A percentile compares a stretch with the other conserved stretches of the same genome.
These are phyloP conservation scores for Spencermartinsiella ligniputridi DNA, from an alignment of 1,139 yeast species.

Conservation along the genomic window DNA sequence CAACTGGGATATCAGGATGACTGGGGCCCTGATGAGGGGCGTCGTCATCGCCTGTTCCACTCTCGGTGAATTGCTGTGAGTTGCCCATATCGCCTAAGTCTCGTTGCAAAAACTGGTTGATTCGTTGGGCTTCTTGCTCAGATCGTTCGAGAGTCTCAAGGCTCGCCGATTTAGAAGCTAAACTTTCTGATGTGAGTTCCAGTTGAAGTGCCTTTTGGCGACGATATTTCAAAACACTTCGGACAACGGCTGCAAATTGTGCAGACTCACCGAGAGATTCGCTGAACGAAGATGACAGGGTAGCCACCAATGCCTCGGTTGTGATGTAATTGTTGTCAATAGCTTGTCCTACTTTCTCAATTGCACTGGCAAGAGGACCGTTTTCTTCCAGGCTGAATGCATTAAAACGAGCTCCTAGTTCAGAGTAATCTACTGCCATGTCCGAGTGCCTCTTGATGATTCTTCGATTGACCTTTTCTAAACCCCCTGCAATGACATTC, in stretches of 20 bases:
- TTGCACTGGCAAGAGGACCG: conserved; percentile 43
- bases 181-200: conserved; percentile 51
- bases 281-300: conserved; percentile 65
- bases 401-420: conserved; percentile 67
- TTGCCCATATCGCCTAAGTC: conserved; percentile 15
- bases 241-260: conserved; percentile 64
- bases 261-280: conserved; percentile 85
- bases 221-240: conserved; percentile 65
- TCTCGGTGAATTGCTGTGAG: not conserved
- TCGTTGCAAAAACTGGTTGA: conserved; percentile 32
- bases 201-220: conserved; percentile 65
- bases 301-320: conserved; percentile 62
- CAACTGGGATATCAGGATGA: conserved; percentile 4
- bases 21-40: not conserved
- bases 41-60: conserved; percentile 6
- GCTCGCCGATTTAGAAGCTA: conserved; percentile 40
- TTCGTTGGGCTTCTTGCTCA: conserved; percentile 40
- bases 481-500: conserved; percentile 46
- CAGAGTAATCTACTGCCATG: conserved; percentile 61
- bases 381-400: conserved; percentile 66
- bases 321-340: conserved; percentile 69
- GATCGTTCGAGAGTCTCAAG: conserved; percentile 38
- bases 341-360: conserved; percentile 77
- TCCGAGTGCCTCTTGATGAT: conserved; percentile 61
- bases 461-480: conserved; percentile 65